These are phyloP conservation scores for Trifolium fragiferum DNA, from an alignment of 306 rosid species.

Conservation along the genomic window DNA sequence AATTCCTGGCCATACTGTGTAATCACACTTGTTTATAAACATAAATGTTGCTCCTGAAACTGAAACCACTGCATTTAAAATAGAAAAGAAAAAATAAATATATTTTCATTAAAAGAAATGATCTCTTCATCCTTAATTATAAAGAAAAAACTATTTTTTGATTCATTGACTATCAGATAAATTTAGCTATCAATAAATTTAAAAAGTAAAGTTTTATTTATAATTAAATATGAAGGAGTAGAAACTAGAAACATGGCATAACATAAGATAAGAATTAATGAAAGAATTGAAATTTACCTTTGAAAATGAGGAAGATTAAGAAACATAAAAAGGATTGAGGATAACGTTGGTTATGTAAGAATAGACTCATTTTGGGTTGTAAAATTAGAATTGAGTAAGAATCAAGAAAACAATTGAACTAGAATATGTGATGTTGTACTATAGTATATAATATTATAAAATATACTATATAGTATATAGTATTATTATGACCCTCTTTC, in stretches of 20 bases:
- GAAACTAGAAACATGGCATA: too few species aligned
- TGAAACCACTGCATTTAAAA: conserved; percentile 46
- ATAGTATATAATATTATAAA: neutral
- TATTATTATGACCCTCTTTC: conserved; percentile 36
- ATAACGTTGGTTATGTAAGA: conserved; percentile 28
- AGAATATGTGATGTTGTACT: conserved; percentile 10
- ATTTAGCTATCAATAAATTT: too few species aligned
- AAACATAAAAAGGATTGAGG: conserved; percentile 34
- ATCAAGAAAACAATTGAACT: conserved; percentile 14
- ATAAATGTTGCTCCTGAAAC: conserved; percentile 77
- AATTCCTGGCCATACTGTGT: conserved; percentile 94
- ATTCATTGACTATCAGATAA: too few species aligned
- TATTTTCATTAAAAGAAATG: too few species aligned
- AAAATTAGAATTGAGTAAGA: neutral
- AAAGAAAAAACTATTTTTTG: too few species aligned
- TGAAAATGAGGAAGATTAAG: conserved; percentile 40
- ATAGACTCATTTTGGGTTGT: conserved; percentile 42
- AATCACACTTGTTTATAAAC: conserved; percentile 75
- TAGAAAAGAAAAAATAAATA: neutral
- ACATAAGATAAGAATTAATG: neutral
- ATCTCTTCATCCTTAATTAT: too few species aligned
- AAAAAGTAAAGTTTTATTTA: too few species aligned
- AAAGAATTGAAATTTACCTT: conserved; percentile 24
- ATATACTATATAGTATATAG: neutral
- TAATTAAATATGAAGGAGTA: too few species aligned